phyloP scores from a whole-genome alignment of 257 asterid species.

The Gentiana macrophylla region DNA sequence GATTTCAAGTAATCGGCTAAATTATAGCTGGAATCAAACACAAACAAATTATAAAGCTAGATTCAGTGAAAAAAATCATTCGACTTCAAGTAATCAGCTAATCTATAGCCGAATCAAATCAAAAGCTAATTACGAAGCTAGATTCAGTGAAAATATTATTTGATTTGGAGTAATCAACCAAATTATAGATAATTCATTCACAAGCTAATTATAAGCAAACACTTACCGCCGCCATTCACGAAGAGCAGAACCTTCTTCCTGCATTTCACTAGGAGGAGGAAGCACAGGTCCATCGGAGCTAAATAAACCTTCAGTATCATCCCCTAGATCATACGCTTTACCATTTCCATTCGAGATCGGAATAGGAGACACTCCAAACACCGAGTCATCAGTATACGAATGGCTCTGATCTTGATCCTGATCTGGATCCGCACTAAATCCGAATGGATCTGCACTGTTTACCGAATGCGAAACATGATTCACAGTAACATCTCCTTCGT shows the following conservation, averaged over 20 bases:
- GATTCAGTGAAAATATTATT: no score
- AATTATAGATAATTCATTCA: no score
- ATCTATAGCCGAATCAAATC: no score
- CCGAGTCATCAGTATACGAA: slow-evolving; percentile 7
- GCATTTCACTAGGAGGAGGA: slow-evolving; percentile 79
- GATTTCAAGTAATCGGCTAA: no score
- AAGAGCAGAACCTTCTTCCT: slow-evolving; percentile 73
- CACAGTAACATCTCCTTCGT: slow-evolving; percentile 52
- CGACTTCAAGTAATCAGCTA: no score
- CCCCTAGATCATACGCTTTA: slow-evolving; percentile 34
- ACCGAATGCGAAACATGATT: slow-evolving; percentile 37
- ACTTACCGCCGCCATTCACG: slow-evolving; percentile 88
- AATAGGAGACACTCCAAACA: slow-evolving; percentile 34
- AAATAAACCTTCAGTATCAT: slow-evolving; percentile 58
- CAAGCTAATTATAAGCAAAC: background rate
- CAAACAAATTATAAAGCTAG: no score
- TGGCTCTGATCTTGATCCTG: slow-evolving; percentile 28
- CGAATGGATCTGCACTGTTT: slow-evolving; percentile 68
- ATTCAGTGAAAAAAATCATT: no score
- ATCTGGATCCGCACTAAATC: slow-evolving; percentile 38
- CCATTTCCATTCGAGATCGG: slow-evolving; percentile 72
- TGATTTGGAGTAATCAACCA: no score
- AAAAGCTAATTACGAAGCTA: no score
- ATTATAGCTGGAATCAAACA: no score
- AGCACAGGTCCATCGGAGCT: slow-evolving; percentile 68